Base-by-base conservation (phyloP, 805 yeast species). In the Candida montana region DNA sequence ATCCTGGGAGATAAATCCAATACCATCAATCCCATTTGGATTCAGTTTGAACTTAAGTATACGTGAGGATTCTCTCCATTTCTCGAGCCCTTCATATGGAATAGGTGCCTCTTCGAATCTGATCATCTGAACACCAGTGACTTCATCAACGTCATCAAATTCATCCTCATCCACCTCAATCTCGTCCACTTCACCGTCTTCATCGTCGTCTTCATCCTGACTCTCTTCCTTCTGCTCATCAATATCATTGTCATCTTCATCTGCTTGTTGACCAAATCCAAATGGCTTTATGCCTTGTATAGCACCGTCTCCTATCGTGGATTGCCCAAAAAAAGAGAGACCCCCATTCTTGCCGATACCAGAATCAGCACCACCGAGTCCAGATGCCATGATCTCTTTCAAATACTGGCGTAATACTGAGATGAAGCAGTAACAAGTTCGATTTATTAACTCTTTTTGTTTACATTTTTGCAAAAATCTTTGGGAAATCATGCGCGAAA, bases 31-130 rank as follows among this genome's bases (percentile, higher is more conserved):
- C 7, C 58, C 68, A 40, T 55, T 58, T 24, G 65, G 77, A 48
- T 80, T 78, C 55, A 63, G 60, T 64, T 64, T 68, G 60, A 64
- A 80, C 51, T 58, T 72, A 48, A 63, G 65, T 18, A 54, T 55
- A 42, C 70, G 58, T 1, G 68, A 63, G 7, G 57, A 49, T 28
- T 58, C 46, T 17, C 55, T 52, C 67, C 67, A 69, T n/a, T 47
- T 44, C 4, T 50, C 52, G 34, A 63, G 59, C 24, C 59, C 57
- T 9, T 47, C 56, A 8, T 55, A 33, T 13, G 67, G 65, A 7
- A 57, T 61, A 1, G 67, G 71, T 1, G 58, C 62, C 18, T 63
- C 63, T 2, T 63, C 59, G 13, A 67, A 53, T 20, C 58, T 52
- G 7, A 61, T 57, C 2, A 67, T 42, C 7, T 55, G 51, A 4